Base-by-base conservation (phyloP, 2,329 filamentous ascomycete genomes). In the Nemania sp. region DNA sequence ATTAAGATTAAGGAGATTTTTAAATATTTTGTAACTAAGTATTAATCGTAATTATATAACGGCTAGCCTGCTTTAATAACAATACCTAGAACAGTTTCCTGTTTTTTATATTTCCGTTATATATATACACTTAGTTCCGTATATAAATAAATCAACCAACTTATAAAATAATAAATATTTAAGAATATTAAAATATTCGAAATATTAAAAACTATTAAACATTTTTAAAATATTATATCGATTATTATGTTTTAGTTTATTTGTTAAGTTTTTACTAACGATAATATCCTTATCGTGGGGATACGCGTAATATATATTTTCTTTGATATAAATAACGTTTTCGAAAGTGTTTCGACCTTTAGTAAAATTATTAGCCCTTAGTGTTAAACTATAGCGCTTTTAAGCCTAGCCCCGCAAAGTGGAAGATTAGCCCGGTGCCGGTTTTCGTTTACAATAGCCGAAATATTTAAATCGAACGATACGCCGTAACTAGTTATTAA, bases 241-340 rank as follows among this genome's bases (percentile, higher is more conserved):
- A n/a, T 42, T 42, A 42, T 8, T 42, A 42, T 30, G 30, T 6
- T 42, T 42, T 42, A 42, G 19, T 42, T 30, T 42, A 42, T 42
- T 42, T 42, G n/a, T 28, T 42, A 42, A 30, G 23, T 42, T 17
- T 17, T 42, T 42, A 42, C 11, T 17, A 42, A 42, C 12, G 19
- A 30, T 14, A 28, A 42, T 42, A 30, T 42, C 22, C 19, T 30
- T 28, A 30, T 42, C 30, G 30, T 42, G 19, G 20, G 20, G 12
- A 19, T 31, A 22, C n/a, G 22, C 2, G 12, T 31, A 22, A 20
- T 11, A 31, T 31, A 31, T 43, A 22, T n/a, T 5, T n/a, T 43
- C 22, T 31, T 43, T 31, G 22, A 43, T n/a, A 22, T 14, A 19
- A 31, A 43, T 14, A 31, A 43, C 9, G 3, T 31, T 22, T 31